Conservation (phyloP, 208 protist genomes). For the Jaenimonas drosophilae region DNA sequence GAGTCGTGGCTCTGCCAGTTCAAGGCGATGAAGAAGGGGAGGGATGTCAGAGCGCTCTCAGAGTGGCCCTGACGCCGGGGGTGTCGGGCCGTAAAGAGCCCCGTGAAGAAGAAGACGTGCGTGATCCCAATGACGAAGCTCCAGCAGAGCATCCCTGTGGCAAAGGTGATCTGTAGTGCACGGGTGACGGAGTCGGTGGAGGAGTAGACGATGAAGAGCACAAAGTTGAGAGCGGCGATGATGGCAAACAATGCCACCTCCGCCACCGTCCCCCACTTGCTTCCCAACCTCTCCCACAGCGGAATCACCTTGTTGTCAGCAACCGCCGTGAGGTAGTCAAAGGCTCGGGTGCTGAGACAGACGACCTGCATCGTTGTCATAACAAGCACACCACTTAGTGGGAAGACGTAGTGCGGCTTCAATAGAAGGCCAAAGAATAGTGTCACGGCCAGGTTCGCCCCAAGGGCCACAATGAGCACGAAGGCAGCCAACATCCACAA, state of each 20-base stretch:
- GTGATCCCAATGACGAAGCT: conserved; percentile 45
- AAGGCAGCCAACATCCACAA: conserved; percentile 38
- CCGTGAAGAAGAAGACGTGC: conserved; percentile 26
- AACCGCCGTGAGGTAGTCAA: conserved; percentile 41
- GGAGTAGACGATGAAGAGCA: conserved; percentile 53
- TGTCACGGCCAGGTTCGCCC: conserved; percentile 25
- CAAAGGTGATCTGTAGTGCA: conserved; percentile 48
- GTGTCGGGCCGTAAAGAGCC: conserved; percentile 12
- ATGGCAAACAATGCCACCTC: conserved; percentile 24
- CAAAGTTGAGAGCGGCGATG: conserved; percentile 23
- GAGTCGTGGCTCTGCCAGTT: conserved; percentile 12
- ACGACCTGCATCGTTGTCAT: conserved; percentile 31
- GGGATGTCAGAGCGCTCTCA: conserved; percentile 12
- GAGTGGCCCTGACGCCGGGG: conserved; percentile 1
- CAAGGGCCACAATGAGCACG: conserved; percentile 34
- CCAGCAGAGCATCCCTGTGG: conserved; percentile 60
- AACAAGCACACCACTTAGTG: conserved; percentile 36
- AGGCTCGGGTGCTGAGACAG: conserved; percentile 47
- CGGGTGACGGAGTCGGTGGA: conserved; percentile 23
- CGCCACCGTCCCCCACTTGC: conserved; percentile 16
- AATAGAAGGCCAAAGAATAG: conserved; percentile 60
- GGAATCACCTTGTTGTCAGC: conserved; percentile 48
- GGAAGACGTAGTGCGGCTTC: conserved; percentile 43
- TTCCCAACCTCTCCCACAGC: conserved; percentile 24
- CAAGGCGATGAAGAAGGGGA: conserved; percentile 42